Percentiles rank a stretch among this genome's conserved stretches.
Conservation (phyloP, 176 grass and related monocot genomes). For the Avena sativa region DNA sequence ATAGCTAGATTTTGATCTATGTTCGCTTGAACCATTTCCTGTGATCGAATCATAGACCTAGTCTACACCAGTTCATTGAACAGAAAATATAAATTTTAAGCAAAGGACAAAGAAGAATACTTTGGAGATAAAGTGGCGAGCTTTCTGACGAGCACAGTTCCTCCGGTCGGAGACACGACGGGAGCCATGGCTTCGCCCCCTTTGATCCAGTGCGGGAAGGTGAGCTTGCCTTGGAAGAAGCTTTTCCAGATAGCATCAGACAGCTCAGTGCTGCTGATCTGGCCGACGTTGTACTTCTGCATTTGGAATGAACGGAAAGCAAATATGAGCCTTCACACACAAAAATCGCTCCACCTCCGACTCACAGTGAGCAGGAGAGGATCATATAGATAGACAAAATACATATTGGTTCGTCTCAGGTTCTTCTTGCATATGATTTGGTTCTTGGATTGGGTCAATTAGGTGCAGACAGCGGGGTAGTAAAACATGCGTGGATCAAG, state of each 20-base stretch:
- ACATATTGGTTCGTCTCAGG: neutral
- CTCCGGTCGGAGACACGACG: constrained; percentile 37
- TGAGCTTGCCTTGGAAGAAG: constrained; percentile 83
- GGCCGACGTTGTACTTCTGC: constrained; percentile 88
- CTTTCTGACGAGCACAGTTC: constrained; percentile 82
- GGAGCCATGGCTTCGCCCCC: constrained; percentile 82
- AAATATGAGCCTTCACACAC: neutral
- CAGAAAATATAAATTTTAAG: neutral
- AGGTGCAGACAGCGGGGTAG: neutral
- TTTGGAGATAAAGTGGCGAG: constrained; percentile 62
- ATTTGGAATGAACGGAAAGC: constrained; percentile 4
- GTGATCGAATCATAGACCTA: neutral
- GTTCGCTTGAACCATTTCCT: neutral
- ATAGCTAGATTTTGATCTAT: neutral
- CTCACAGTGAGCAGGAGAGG: neutral
- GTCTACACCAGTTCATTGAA: neutral
- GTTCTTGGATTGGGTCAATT: neutral
- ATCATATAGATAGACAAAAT: neutral
- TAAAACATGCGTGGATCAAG: constrained; percentile 17
- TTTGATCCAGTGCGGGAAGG: constrained; percentile 74
- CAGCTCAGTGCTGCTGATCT: constrained; percentile 74
- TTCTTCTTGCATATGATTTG: neutral
- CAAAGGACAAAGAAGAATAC: constrained; percentile 40
- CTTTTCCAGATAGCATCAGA: constrained; percentile 74
- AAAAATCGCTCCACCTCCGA: neutral